Evolutionary conservation across 2,329 filamentous ascomycete genomes (phyloP).

Genomic region (Teratosphaeriaceae sp.): DNA sequence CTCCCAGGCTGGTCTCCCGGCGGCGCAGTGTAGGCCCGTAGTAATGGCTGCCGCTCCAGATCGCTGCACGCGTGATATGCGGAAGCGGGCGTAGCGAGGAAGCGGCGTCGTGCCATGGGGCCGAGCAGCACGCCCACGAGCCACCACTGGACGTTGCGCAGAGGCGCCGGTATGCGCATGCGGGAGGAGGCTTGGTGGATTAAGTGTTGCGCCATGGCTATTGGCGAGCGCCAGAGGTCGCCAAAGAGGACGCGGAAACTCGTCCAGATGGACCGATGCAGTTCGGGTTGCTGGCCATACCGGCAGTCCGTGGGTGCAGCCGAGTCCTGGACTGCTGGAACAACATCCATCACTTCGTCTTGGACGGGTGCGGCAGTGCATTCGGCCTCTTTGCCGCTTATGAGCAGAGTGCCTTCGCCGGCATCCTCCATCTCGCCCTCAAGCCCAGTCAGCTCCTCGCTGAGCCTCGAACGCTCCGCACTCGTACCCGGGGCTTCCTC

Average conservation of each 20-base stretch:
- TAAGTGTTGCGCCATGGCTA: constrained; percentile 25
- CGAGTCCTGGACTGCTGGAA: too few species aligned
- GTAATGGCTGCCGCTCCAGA: constrained; percentile 8
- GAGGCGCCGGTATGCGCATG: constrained; percentile 21
- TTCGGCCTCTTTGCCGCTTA: constrained; percentile 1
- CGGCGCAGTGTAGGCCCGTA: constrained; percentile 4
- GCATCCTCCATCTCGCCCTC: neutral
- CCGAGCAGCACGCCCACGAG: constrained; percentile 26
- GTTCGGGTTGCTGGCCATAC: too few species aligned
- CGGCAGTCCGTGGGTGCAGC: too few species aligned
- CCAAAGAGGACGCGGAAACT: constrained; percentile 21
- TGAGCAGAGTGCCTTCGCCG: neutral
- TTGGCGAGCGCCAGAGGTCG: constrained; percentile 23
- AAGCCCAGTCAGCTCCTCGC: neutral
- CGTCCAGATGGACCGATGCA: constrained; percentile 15
- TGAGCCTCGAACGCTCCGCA: neutral
- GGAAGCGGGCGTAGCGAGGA: constrained; percentile 7
- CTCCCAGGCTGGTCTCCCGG: neutral
- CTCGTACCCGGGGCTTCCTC: neutral
- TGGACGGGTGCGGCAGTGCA: too few species aligned
- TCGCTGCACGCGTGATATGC: neutral
- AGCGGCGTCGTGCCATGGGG: constrained; percentile 30
- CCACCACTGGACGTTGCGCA: constrained; percentile 30
- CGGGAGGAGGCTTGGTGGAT: constrained; percentile 22
- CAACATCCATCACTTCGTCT: too few species aligned